These are phyloP conservation scores for Verticillium isaacii DNA, from an alignment of 2,329 filamentous ascomycete species.

Conservation along the genomic window DNA sequence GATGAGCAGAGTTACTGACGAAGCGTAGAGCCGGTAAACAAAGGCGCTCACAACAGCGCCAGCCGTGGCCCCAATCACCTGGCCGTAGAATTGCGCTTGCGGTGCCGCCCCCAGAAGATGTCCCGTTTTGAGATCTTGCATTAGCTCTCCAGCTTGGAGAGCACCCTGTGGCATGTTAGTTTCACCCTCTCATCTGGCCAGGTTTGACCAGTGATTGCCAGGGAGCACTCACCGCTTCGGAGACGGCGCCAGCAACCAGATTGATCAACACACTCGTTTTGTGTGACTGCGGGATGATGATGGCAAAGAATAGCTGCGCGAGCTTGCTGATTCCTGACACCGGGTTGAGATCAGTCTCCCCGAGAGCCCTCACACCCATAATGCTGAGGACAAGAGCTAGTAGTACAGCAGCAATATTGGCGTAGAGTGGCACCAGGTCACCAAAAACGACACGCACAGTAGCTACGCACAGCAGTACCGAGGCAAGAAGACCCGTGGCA, in stretches of 20 bases:
- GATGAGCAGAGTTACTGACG: conserved; percentile 26
- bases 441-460: conserved; percentile 84
- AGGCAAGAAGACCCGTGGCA: conserved; percentile 67
- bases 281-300: conserved; percentile 76
- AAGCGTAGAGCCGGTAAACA: conserved; percentile 84
- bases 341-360: conserved; percentile 90
- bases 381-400: conserved; percentile 77
- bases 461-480: conserved; percentile 72
- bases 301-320: conserved; percentile 89
- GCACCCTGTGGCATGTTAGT: conserved; percentile 48
- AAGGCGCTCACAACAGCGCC: conserved; percentile 82
- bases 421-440: conserved; percentile 70
- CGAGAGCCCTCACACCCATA: conserved; percentile 64
- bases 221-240: not conserved
- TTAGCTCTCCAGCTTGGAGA: conserved; percentile 89
- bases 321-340: conserved; percentile 96
- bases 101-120: conserved; percentile 89
- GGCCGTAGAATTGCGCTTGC: conserved; percentile 93
- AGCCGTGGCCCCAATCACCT: conserved; percentile 82
- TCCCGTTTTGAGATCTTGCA: conserved; percentile 96
- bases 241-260: conserved; percentile 82
- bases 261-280: conserved; percentile 92
- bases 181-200: not conserved
- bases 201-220: not conserved
- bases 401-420: conserved; percentile 72